Percentiles rank a stretch among this genome's conserved stretches.
phyloP scores from a whole-genome alignment of 306 rosid genomes.

The Nissolia schottii region DNA sequence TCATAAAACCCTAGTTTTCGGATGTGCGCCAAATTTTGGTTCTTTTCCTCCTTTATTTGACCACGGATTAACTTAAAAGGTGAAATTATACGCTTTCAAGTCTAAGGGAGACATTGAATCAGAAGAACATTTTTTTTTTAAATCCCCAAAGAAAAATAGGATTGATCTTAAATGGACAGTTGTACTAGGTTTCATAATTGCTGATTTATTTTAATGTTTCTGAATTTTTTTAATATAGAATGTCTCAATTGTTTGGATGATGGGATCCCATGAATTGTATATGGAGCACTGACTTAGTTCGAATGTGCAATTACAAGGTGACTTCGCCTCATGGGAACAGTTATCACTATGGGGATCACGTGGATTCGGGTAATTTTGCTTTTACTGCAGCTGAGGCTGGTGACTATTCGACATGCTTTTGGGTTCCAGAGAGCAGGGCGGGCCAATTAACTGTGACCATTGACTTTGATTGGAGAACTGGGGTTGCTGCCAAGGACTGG shows the following conservation, averaged over 20 bases:
- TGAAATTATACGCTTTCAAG: too few species aligned
- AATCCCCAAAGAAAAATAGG: background rate
- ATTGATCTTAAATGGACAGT: slow-evolving; percentile 2
- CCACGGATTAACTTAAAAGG: background rate
- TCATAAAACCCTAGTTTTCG: background rate
- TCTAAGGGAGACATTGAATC: too few species aligned
- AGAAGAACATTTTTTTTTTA: too few species aligned
- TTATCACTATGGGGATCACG: slow-evolving; percentile 46
- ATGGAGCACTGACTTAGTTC: slow-evolving; percentile 22
- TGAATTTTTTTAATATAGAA: background rate
- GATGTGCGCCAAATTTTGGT: background rate
- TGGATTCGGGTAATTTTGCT: slow-evolving; percentile 63
- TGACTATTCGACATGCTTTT: slow-evolving; percentile 72
- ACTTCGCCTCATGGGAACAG: slow-evolving; percentile 64
- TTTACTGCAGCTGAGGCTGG: slow-evolving; percentile 74
- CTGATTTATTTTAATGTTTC: slow-evolving; percentile 15
- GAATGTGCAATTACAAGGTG: slow-evolving; percentile 50
- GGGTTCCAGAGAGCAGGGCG: slow-evolving; percentile 40
- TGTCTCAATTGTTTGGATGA: background rate
- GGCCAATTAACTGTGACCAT: slow-evolving; percentile 14
- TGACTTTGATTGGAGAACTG: slow-evolving; percentile 79
- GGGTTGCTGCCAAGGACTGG: slow-evolving; percentile 77
- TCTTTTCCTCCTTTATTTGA: background rate
- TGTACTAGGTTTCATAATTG: background rate
- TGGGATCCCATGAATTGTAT: slow-evolving; percentile 6